Evolutionary conservation across 495 filamentous ascomycete genomes (phyloP), one percentile per base, ranked within the genome.

Genomic region (Lasiosphaeriaceae sp.): DNA sequence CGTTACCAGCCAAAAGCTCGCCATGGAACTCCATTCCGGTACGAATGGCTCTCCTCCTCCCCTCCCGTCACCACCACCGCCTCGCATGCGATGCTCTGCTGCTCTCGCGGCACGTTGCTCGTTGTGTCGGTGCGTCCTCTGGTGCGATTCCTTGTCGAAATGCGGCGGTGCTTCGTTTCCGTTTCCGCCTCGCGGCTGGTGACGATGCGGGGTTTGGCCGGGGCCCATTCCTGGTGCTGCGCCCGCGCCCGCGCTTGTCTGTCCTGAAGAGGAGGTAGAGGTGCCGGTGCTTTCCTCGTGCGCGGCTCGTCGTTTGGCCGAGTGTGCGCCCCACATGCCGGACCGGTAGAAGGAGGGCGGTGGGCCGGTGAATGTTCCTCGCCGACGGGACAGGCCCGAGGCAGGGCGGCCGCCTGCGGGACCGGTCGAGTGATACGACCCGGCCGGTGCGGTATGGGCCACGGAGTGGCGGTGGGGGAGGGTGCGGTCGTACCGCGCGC

Each of bases 271-370:
- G n/a, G n/a, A n/a, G 44, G 5, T 19, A 26, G 2, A 35, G 43
- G 8, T 43, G 7, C 69, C 68, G 22, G 75, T 72, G 43, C 67
- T 70, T 55, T 69, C 63, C 53, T 74, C 72, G 56, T 79, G 76
- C 55, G 75, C 77, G 21, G 68, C 57, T 47, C 66, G 47, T 52
- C 84, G 58, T 70, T 85, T 82, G 46, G 74, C 69, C 14, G 63
- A 55, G 43, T 84, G 77, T 31, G 71, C 57, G 20, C 81, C 84
- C 82, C 85, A 90, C 3, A 90, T 92, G 1, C 90, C 92, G 52
- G 80, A 84, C 17, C 83, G 78, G 68, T 87, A 96, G 71, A 97
- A 98, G 58, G 83, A 88, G 0, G 94, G 93, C 54, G 94, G 93
- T 9, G 94, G 92, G 0, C 94, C 94, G 1, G 78, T 80, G 71